A percentile compares a stretch with the other conserved stretches of the same genome.
These are phyloP conservation scores for Ceriops zippeliana DNA, from an alignment of 345 rosid species.

Conservation along the genomic window DNA sequence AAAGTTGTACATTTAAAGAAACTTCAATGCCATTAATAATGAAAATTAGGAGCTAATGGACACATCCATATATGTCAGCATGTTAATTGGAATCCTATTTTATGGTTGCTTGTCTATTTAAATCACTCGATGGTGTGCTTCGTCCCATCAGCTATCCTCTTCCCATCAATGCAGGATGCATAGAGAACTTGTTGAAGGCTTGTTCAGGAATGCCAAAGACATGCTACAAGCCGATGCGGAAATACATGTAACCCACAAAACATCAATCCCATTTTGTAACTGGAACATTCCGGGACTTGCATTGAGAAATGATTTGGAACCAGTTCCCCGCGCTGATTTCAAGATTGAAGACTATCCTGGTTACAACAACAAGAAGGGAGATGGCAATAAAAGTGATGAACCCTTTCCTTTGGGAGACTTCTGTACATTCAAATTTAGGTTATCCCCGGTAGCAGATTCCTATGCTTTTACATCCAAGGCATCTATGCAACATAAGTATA, in stretches of 20 bases:
- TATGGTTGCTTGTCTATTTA: conserved; percentile 4
- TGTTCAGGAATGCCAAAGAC: conserved; percentile 41
- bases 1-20: neutral
- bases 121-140: neutral
- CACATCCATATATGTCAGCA: no score
- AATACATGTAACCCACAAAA: conserved; percentile 61
- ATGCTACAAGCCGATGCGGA: conserved; percentile 44
- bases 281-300: conserved; percentile 61
- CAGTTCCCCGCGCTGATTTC: conserved; percentile 26
- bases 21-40: neutral
- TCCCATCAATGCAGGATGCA: conserved; percentile 40
- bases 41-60: neutral
- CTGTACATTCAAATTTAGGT: conserved; percentile 46
- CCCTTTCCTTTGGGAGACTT: conserved; percentile 48
- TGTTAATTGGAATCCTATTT: no score
- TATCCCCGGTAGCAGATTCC: neutral
- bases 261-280: conserved; percentile 35
- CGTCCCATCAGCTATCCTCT: neutral
- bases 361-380: conserved; percentile 51
- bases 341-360: conserved; percentile 42
- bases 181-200: conserved; percentile 35
- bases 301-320: conserved; percentile 24
- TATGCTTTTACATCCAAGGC: neutral
- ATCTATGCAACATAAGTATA: neutral
- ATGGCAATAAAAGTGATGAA: conserved; percentile 41